phyloP scores from a whole-genome alignment of 2,329 filamentous ascomycete species.

The Bipolaris gigantea region DNA sequence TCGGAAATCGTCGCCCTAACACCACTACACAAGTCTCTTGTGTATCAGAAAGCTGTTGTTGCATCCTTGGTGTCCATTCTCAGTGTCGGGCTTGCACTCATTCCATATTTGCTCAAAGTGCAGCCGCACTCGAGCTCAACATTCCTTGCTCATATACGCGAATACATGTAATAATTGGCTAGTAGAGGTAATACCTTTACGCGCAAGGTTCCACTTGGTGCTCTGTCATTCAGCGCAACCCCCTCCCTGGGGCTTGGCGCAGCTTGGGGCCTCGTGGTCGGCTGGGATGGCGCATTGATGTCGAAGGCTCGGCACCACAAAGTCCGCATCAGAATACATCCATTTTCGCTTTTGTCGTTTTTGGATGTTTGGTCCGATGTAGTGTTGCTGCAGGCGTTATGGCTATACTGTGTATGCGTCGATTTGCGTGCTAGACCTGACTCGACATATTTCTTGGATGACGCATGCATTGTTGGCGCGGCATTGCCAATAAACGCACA shows the following conservation, averaged over 20 bases:
- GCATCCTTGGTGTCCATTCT: conserved; percentile 2
- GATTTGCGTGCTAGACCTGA: background rate
- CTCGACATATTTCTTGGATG: background rate
- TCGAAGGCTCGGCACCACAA: background rate
- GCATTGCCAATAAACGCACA: background rate
- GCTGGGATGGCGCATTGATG: background rate
- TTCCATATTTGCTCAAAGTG: background rate
- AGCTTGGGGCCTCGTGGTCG: background rate
- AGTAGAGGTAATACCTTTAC: background rate
- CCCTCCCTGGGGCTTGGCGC: background rate
- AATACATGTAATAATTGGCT: background rate
- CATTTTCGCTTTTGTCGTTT: background rate
- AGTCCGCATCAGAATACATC: background rate
- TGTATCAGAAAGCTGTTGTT: background rate
- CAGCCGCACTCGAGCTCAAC: background rate
- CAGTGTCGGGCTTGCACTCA: background rate
- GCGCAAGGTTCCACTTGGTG: background rate
- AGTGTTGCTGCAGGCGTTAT: background rate
- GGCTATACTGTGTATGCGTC: background rate
- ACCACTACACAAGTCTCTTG: background rate
- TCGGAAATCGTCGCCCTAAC: background rate
- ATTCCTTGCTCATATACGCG: background rate
- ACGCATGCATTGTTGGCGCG: background rate
- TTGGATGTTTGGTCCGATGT: background rate
- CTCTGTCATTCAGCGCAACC: background rate